Evolutionary conservation across 148 eudicot species (phyloP), one percentile per base, ranked within the genome.

Genomic region (Dysphania ambrosioides): DNA sequence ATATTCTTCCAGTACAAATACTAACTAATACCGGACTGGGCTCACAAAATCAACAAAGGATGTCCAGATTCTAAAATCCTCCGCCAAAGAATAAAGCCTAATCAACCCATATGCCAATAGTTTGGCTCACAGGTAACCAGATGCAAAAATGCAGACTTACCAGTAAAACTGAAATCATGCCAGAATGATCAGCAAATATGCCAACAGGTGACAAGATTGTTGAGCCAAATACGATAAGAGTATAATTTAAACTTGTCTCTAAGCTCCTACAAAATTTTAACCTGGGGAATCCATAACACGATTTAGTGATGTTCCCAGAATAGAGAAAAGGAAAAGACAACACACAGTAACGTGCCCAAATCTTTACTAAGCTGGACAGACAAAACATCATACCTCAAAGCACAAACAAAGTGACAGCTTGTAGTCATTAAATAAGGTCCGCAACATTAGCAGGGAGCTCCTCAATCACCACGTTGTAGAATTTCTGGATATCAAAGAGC

Each of bases 381-480:
- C 66, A 68, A 35, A 58, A 66, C 81, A 74, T 51, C 77, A 34
- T 79, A 74, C 82, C 78, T 74, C 75, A 70, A 63, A 72, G 31
- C 66, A 78, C 56, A 64, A 56, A 61, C 62, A 35, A 21, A 61
- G 56, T 49, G 56, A 64, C 51, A 19, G 65, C 68, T 65, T 23
- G 62, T 56, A 64, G 64, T 63, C 62, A 59, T 87, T 70, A 90
- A 70, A 90, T 86, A 24, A 90, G 90, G 79, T 90, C 90, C 23
- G 94, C 94, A 76, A 88, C 88, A 31, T 87, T 90, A 11, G 89
- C 91, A 8, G 94, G 94, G 62, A 90, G 87, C 83, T 90, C 94
- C 81, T 90, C 91, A 53, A 90, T 34, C 2, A 77, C 78, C 31
- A 90, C 91, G 77, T 86, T 87, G 77, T 89, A 89, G 64, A 89